These are phyloP conservation scores for Ramaria sp. DNA, from an alignment of 768 basidiomycete species.

Conservation along the genomic window DNA sequence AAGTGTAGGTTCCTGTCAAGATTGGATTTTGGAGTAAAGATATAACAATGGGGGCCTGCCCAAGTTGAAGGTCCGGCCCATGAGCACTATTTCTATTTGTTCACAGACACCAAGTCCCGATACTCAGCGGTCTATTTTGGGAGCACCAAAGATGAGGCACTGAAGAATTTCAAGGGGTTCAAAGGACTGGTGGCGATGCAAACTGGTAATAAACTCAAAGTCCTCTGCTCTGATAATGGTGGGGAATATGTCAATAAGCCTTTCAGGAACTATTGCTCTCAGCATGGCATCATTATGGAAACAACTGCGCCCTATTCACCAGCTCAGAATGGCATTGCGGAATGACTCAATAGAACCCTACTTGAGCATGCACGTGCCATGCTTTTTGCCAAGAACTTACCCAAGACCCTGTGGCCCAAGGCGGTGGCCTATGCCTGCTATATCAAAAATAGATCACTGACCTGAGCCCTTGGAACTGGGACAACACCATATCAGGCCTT, in stretches of 20 bases:
- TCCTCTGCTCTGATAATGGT: background rate
- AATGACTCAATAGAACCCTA: background rate
- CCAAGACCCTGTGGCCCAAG: background rate
- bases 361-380: background rate
- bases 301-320: constrained; percentile 26
- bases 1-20: too few relatives aligned
- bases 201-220: background rate
- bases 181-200: background rate
- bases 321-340: constrained; percentile 24
- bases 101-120: background rate
- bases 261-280: constrained; percentile 14
- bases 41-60: background rate
- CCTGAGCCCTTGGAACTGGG: too few relatives aligned
- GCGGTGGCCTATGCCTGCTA: background rate
- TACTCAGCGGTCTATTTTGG: background rate
- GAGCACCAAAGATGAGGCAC: background rate
- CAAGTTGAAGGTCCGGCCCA: background rate
- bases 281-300: constrained; percentile 22
- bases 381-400: background rate
- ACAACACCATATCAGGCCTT: constrained; percentile 16
- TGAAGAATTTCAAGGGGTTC: background rate
- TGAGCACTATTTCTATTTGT: background rate
- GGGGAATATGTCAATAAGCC: constrained; percentile 11
- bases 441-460: constrained; percentile 1
- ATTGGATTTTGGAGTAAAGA: too few relatives aligned